These are phyloP conservation scores for Aspergillus haitiensis DNA, from an alignment of 495 filamentous ascomycete species.

Conservation along the genomic window DNA sequence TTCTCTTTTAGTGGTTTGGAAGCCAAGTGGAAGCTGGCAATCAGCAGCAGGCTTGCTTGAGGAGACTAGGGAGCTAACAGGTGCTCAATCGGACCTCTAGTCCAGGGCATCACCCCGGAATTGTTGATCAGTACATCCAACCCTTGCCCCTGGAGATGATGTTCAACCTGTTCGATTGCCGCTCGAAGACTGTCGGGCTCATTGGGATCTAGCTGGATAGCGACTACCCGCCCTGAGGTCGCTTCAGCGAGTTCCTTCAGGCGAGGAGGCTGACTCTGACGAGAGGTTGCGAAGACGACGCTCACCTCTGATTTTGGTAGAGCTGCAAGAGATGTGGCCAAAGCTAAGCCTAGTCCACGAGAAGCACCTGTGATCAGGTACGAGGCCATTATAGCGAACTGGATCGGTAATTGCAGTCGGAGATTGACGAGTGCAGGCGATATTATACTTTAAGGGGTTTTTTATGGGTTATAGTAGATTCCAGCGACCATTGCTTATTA, in stretches of 20 bases:
- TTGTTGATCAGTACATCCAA: slow-evolving; percentile 47
- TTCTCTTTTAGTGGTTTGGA: background rate
- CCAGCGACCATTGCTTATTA: too few relatives aligned
- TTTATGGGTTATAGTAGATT: too few relatives aligned
- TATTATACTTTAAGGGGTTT: too few relatives aligned
- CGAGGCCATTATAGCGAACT: slow-evolving; percentile 22
- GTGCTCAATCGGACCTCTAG: slow-evolving; percentile 23
- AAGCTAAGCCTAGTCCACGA: slow-evolving; percentile 41
- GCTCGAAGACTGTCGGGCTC: slow-evolving; percentile 26
- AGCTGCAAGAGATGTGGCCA: slow-evolving; percentile 32
- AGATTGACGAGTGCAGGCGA: background rate
- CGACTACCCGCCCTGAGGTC: slow-evolving; percentile 27
- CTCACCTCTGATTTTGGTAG: slow-evolving; percentile 31
- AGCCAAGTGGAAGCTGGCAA: background rate
- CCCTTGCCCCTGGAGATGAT: slow-evolving; percentile 28
- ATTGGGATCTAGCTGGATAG: slow-evolving; percentile 35
- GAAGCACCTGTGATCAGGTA: slow-evolving; percentile 45
- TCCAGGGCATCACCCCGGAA: slow-evolving; percentile 32
- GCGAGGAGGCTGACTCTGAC: slow-evolving; percentile 22
- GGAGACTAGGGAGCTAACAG: slow-evolving; percentile 22
- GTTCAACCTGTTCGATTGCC: slow-evolving; percentile 30
- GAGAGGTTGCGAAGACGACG: slow-evolving; percentile 33
- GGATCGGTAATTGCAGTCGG: background rate
- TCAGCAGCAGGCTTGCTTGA: too few relatives aligned
- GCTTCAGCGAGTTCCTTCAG: slow-evolving; percentile 29